Evolutionary conservation across 495 filamentous ascomycete species (phyloP).

Genomic region (Aspergillus conjunctus): DNA sequence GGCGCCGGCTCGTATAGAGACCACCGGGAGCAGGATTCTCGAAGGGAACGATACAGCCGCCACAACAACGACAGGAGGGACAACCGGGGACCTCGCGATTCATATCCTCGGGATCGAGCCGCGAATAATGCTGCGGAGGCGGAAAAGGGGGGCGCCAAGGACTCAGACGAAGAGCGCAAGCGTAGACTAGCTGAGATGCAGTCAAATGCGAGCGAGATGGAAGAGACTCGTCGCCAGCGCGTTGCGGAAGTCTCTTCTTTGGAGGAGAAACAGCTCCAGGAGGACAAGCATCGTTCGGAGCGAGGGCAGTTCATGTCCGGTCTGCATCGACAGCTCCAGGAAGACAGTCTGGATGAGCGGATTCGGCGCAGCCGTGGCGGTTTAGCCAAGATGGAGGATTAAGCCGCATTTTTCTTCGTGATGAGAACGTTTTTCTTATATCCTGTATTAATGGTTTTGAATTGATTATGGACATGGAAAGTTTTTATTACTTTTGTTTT

Average conservation of each 20-base stretch:
- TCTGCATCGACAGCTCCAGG: constrained; percentile 42
- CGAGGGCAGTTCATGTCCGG: constrained; percentile 44
- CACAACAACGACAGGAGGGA: constrained; percentile 22
- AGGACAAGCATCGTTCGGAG: constrained; percentile 55
- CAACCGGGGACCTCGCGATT: constrained; percentile 24
- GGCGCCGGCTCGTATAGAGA: constrained; percentile 10
- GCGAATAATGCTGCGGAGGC: constrained; percentile 20
- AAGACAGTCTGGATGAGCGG: constrained; percentile 48
- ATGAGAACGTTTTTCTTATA: background rate
- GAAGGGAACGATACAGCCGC: constrained; percentile 20
- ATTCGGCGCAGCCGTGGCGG: constrained; percentile 45
- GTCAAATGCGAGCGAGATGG: constrained; percentile 75
- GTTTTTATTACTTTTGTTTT: background rate
- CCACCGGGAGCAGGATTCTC: constrained; percentile 15
- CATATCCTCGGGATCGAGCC: constrained; percentile 28
- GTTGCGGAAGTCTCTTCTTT: constrained; percentile 66
- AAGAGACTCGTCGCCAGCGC: constrained; percentile 70
- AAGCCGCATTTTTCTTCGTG: background rate
- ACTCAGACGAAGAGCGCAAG: constrained; percentile 44
- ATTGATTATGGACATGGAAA: background rate
- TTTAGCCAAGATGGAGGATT: constrained; percentile 40
- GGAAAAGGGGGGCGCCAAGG: constrained; percentile 25
- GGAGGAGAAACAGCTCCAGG: constrained; percentile 64
- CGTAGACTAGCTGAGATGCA: constrained; percentile 86
- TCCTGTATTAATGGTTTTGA: background rate